phyloP scores from a whole-genome alignment of 352 stramenopile species.

The Phytophthora lateralis region DNA sequence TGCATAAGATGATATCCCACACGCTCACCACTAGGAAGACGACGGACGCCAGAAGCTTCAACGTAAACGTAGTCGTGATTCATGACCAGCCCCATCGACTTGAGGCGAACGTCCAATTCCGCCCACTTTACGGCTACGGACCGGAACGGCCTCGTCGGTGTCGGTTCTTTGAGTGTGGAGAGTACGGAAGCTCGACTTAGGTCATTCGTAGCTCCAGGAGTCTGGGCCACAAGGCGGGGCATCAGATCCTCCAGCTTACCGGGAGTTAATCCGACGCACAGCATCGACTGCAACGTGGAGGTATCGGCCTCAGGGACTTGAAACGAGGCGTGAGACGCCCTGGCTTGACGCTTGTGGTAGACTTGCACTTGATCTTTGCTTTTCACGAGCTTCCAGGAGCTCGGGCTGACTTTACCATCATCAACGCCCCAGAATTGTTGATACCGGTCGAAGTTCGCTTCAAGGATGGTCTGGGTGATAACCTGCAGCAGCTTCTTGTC shows the following conservation, averaged over 20 bases:
- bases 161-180: conserved; percentile 39
- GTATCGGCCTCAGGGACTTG: conserved; percentile 1
- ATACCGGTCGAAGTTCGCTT: conserved; percentile 38
- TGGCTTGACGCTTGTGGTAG: conserved; percentile 23
- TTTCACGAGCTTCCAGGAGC: conserved; percentile 32
- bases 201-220: conserved; percentile 32
- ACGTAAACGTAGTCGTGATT: conserved; percentile 53
- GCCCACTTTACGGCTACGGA: conserved; percentile 37
- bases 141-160: conserved; percentile 40
- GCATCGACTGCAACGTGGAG: conserved; percentile 11
- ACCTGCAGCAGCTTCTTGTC: conserved; percentile 25
- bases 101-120: conserved; percentile 32
- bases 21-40: conserved; percentile 31
- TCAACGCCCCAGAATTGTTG: conserved; percentile 21
- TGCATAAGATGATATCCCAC: conserved; percentile 58
- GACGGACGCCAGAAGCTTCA: conserved; percentile 39
- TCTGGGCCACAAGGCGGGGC: conserved; percentile 20
- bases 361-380: conserved; percentile 17
- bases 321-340: conserved; percentile 2
- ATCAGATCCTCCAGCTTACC: conserved; percentile 45
- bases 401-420: conserved; percentile 16
- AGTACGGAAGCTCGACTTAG: conserved; percentile 40
- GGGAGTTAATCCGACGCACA: conserved; percentile 28
- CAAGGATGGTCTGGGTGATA: conserved; percentile 29
- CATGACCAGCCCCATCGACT: conserved; percentile 35